Conservation (phyloP, 169 alveolate genomes). For the Plasmodium gonderi region DNA sequence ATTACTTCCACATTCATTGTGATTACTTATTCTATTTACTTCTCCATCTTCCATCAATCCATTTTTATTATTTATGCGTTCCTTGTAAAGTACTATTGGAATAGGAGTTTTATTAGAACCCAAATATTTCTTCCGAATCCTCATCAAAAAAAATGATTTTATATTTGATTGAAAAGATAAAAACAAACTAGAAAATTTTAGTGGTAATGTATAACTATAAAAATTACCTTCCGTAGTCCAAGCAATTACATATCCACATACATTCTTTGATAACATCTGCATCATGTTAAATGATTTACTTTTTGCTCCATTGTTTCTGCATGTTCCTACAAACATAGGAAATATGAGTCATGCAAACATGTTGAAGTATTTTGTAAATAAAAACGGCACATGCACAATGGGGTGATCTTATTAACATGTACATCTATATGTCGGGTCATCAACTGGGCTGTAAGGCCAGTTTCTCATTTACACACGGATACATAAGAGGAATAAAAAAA, state of each 20-base stretch:
- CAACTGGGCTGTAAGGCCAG: too few species aligned
- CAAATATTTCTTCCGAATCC: conserved; percentile 9
- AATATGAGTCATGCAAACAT: background rate
- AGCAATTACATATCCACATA: conserved; percentile 50
- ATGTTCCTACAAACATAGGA: background rate
- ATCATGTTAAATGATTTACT: conserved; percentile 37
- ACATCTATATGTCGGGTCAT: too few species aligned
- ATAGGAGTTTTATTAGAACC: conserved; percentile 52
- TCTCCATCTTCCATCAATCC: background rate
- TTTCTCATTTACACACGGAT: too few species aligned
- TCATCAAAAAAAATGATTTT: conserved; percentile 49
- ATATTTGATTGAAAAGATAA: conserved; percentile 69
- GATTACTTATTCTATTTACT: background rate
- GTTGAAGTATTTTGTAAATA: too few species aligned
- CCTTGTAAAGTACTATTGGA: conserved; percentile 40
- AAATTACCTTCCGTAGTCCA: conserved; percentile 76
- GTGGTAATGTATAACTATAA: conserved; percentile 42
- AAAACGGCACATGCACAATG: too few species aligned
- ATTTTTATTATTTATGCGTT: background rate
- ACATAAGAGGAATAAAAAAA: background rate
- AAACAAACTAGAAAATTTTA: conserved; percentile 59
- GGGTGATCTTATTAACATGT: too few species aligned
- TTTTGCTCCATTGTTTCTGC: conserved; percentile 2
- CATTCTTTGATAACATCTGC: conserved; percentile 47
- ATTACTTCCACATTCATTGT: background rate